Base-by-base conservation (phyloP, 805 yeast genomes). In the Starmerella geochares region DNA sequence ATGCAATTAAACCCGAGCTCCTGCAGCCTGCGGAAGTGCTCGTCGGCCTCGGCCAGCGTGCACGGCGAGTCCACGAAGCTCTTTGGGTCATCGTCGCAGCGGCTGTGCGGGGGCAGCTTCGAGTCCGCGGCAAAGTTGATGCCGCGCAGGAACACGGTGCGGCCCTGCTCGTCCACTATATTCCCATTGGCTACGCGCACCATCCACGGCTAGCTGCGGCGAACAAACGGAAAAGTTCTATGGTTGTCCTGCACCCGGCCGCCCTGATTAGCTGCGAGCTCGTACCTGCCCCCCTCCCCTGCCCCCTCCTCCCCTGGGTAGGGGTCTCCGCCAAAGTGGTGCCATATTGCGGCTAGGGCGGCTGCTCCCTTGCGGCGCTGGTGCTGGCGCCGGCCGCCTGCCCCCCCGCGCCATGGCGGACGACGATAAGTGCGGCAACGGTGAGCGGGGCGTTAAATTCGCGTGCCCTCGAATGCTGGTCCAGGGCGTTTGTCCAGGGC, bases 11-110 rank as follows among this genome's bases (percentile, higher is more conserved):
- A 86, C 2, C 96, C 96, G 74, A 88, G 75, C 2, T 81, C 71
- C 61, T 81, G 83, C 61, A 87, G 76, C 49, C 95, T 69, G 14
- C 62, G 68, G 36, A 85, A 70, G 63, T 87, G 96, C 46, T 64
- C 69, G 51, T 71, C 78, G 0, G 92, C 88, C 31, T 85, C 88
- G 4, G 71, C 77, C 14, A 86, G 59, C 0, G 87, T 81, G 60
- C 84, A 81, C 0, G 96, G 96, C 49, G 84, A 71, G 1, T 84
- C 85, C 0, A 83, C 83, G 66, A 84, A 87, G 23, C 86, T 76
- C 4, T 83, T 84, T 10, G 44, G 44, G 16, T 25, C 33, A 19
- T 40, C 44, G 33, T 25, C 33, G n/a, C 20, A 3, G 17, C 45
- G 14, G 19, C 46, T 41, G 21, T 46, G 29, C 20, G 68, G 57